Evolutionary conservation across 169 alveolate species (phyloP).

Genomic region (Eimeria tenella): DNA sequence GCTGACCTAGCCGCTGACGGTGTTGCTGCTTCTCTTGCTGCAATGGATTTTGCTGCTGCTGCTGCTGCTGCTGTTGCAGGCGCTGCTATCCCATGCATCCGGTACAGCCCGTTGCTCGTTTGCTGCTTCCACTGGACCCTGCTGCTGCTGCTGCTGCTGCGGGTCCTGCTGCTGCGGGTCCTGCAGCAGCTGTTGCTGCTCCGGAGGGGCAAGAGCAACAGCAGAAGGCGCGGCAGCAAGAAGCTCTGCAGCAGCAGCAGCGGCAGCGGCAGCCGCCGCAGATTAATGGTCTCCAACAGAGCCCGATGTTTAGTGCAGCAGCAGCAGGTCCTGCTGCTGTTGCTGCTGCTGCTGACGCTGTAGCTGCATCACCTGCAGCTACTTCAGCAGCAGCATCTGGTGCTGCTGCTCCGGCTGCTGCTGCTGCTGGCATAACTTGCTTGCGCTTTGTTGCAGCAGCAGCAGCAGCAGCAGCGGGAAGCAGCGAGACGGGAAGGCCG

Average conservation of each 20-base stretch:
- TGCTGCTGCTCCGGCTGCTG: slow-evolving; percentile 12
- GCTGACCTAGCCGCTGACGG: neutral
- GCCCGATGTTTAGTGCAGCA: no score
- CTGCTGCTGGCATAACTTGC: neutral
- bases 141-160: neutral
- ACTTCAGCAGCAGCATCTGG: neutral
- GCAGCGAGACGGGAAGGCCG: neutral
- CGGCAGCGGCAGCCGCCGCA: no score
- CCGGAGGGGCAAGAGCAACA: neutral
- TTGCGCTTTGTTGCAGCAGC: no score
- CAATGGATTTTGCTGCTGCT: neutral
- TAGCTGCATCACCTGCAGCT: neutral
- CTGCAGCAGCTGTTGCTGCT: neutral
- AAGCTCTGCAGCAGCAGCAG: no score
- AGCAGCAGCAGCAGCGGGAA: neutral
- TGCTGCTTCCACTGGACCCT: neutral
- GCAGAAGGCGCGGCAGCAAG: no score
- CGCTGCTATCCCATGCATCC: neutral
- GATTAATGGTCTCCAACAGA: no score
- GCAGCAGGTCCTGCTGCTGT: neutral
- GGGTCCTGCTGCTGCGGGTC: neutral
- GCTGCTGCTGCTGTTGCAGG: neutral
- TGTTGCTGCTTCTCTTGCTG: neutral
- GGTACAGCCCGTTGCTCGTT: neutral
- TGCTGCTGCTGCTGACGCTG: neutral